These are phyloP conservation scores for Talaromyces pinophilus DNA, from an alignment of 2,329 filamentous ascomycete genomes.

Conservation along the genomic window DNA sequence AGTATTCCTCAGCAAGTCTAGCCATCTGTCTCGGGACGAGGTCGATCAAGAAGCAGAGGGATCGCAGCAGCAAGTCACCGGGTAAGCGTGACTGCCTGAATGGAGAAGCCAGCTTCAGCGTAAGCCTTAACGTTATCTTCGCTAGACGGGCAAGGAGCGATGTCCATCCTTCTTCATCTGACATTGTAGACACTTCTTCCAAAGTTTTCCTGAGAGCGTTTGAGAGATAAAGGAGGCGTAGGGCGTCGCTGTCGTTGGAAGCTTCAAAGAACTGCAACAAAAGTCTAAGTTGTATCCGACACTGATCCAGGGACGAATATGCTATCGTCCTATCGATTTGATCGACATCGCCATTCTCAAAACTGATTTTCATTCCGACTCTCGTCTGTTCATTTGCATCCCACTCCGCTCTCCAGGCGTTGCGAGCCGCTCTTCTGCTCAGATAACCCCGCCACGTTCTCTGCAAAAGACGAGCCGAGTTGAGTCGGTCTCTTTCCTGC, in stretches of 20 bases:
- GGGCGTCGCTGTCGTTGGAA: conserved; percentile 42
- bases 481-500: conserved; percentile 73
- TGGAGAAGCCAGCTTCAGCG: conserved; percentile 32
- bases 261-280: conserved; percentile 67
- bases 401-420: conserved; percentile 61
- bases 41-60: conserved; percentile 40
- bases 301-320: conserved; percentile 25
- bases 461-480: conserved; percentile 74
- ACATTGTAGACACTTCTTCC: conserved; percentile 39
- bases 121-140: conserved; percentile 37
- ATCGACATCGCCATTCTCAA: conserved; percentile 41
- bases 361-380: conserved; percentile 31
- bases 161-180: conserved; percentile 45
- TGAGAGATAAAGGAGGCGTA: conserved; percentile 49
- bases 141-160: conserved; percentile 43
- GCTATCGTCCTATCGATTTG: conserved; percentile 1
- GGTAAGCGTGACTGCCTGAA: conserved; percentile 27
- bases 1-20: conserved; percentile 41
- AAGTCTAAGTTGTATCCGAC: conserved; percentile 61
- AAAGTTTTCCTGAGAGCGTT: conserved; percentile 44
- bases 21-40: conserved; percentile 46
- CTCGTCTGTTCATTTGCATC: conserved; percentile 58
- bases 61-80: conserved; percentile 38
- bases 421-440: conserved; percentile 60
- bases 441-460: conserved; percentile 77